These are phyloP conservation scores for Sphagnum tenellum DNA, from an alignment of 225 moss, liverwort and hornwort species.

Conservation along the genomic window DNA sequence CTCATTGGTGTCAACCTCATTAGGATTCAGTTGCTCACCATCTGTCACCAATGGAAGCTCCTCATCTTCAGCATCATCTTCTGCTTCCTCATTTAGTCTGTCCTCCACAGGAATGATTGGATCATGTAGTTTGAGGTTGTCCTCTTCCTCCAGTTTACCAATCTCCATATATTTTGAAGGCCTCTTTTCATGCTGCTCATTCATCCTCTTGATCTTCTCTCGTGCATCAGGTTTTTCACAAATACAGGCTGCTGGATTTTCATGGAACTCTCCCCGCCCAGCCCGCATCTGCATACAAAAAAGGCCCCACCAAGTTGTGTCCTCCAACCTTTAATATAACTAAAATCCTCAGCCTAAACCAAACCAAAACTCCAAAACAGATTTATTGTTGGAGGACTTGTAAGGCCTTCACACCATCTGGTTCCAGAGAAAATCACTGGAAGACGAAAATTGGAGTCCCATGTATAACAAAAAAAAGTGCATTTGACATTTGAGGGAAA, in stretches of 20 bases:
- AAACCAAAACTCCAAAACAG: no score
- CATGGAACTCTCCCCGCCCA: constrained; percentile 67
- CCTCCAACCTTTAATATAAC: no score
- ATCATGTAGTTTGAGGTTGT: no score
- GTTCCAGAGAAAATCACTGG: no score
- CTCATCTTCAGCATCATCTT: constrained; percentile 13
- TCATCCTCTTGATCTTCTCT: constrained; percentile 1
- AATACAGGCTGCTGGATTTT: constrained; percentile 66
- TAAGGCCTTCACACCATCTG: no score
- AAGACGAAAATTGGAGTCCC: no score
- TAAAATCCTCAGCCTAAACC: no score
- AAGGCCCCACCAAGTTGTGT: not conserved
- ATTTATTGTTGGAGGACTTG: no score
- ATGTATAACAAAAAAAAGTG: no score
- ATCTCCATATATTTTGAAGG: not conserved
- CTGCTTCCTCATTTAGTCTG: constrained; percentile 6
- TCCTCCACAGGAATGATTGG: constrained; percentile 6
- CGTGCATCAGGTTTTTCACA: constrained; percentile 36
- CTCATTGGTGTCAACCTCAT: no score
- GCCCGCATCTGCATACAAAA: constrained; percentile 11
- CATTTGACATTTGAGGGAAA: no score
- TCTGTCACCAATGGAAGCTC: constrained; percentile 20
- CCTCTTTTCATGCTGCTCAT: not conserved
- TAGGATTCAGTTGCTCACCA: constrained; percentile 1
- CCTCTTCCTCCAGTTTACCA: no score